Conservation (phyloP, 1,284 basidiomycete species). For the Takashimella tepidaria region DNA sequence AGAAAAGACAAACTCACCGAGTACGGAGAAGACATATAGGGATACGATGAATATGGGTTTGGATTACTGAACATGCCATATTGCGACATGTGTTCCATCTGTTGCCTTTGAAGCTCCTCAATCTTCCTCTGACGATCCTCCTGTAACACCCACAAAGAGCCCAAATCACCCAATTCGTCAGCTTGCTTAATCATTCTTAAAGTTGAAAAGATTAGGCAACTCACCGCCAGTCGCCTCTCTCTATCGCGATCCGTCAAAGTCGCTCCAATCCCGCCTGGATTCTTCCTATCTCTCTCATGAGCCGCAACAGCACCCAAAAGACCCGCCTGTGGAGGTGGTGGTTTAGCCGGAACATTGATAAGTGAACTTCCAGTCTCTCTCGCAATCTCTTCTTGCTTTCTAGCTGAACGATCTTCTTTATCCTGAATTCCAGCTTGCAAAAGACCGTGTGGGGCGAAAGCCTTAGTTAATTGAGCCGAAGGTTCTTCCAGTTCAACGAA, state of each 20-base stretch:
- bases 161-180: neutral
- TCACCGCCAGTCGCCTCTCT: conserved; percentile 70
- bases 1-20: no score
- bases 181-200: no score
- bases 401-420: conserved; percentile 90
- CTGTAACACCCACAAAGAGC: no score
- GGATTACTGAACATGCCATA: conserved; percentile 17
- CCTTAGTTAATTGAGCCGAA: conserved; percentile 74
- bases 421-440: conserved; percentile 92
- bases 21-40: neutral
- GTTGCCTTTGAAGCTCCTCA: conserved; percentile 81
- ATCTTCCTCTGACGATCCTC: conserved; percentile 88
- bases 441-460: conserved; percentile 88
- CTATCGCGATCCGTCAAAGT: conserved; percentile 90
- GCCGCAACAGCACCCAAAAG: conserved; percentile 92
- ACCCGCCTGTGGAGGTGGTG: conserved; percentile 90
- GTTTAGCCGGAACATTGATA: conserved; percentile 89
- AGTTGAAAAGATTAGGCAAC: no score
- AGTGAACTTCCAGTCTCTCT: conserved; percentile 82
- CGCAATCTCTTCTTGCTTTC: conserved; percentile 87
- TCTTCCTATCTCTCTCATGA: conserved; percentile 88
- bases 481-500: conserved; percentile 77
- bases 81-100: conserved; percentile 78
- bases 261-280: conserved; percentile 90
- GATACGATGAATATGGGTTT: neutral